phyloP scores from a whole-genome alignment of 352 stramenopile species.

The Pythium diclinum region DNA sequence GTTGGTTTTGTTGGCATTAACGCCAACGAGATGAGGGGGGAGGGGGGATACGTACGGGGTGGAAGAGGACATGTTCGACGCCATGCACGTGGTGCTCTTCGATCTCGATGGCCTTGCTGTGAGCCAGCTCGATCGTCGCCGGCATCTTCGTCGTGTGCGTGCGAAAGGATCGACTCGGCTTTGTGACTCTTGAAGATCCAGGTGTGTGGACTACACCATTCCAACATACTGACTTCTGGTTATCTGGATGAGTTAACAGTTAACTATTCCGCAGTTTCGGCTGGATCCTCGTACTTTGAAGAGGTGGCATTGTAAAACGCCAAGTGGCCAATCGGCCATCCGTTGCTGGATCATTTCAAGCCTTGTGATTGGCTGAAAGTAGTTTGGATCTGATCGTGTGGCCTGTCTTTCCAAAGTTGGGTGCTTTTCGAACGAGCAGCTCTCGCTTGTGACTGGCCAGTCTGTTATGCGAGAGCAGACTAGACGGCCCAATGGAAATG shows the following conservation, averaged over 20 bases:
- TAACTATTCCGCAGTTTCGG: too few species aligned
- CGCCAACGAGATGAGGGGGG: neutral
- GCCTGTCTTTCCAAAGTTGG: conserved; percentile 10
- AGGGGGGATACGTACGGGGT: conserved; percentile 19
- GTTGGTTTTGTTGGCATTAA: too few species aligned
- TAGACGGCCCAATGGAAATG: conserved; percentile 20
- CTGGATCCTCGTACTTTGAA: conserved; percentile 11
- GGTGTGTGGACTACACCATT: conserved; percentile 12
- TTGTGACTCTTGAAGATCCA: conserved; percentile 18
- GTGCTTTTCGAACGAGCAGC: conserved; percentile 14
- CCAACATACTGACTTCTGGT: neutral
- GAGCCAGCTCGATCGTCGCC: conserved; percentile 2
- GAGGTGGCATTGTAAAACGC: neutral
- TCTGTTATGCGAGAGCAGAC: conserved; percentile 22
- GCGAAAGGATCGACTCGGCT: neutral
- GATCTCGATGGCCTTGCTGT: conserved; percentile 15
- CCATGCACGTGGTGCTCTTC: conserved; percentile 24
- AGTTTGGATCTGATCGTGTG: conserved; percentile 2
- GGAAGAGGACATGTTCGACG: conserved; percentile 21
- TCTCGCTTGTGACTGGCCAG: neutral
- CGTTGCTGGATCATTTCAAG: neutral
- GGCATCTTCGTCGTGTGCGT: neutral
- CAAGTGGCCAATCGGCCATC: conserved; percentile 21
- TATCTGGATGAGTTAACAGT: neutral
- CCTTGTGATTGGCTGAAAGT: conserved; percentile 18